Evolutionary conservation across 208 protist genomes (phyloP), one percentile per base, ranked within the genome.

Genomic region (Acanthamoeba healyi): DNA sequence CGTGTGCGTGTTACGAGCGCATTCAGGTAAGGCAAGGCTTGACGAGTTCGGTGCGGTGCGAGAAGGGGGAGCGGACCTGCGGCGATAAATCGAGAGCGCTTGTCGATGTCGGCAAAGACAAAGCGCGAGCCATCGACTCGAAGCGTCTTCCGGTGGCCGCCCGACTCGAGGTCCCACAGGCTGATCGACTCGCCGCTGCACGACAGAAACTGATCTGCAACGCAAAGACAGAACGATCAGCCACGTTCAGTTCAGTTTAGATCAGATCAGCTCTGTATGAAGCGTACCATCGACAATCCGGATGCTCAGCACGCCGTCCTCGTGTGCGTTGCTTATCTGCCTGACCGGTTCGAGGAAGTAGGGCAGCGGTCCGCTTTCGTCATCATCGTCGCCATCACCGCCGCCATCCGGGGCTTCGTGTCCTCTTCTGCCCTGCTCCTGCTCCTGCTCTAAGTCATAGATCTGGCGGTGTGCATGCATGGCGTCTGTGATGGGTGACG

Each of bases 61-160:
- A 4, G 7, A 49, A 49, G 44, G 12, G 51, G 51, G 51, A 56
- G 51, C 10, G 34, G 58, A 65, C 58, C 58, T 65, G 58, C 58
- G 58, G 58, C 58, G 58, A 67, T 67, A 5, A 67, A 67, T 22
- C 58, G 58, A 17, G 9, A 5, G 58, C 19, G 58, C 5, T 6
- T n/a, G 58, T 67, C 58, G 58, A 67, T 67, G 58, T 67, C 58
- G 58, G 58, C 58, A 36, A 67, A 67, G n/a, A 67, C 58, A n/a
- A 67, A 67, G 2, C 22, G 54, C 26, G 58, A 67, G 26, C 58
- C 58, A n/a, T 67, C 58, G n/a, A 36, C 14, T 5, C 7, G n/a
- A 9, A 67, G 26, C 58, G 58, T 36, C 14, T 67, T n/a, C 7
- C 34, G 58, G 2, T 36, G 58, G 12, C n/a, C n/a, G 58, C 58